These are phyloP conservation scores for Globisporangium cylindrosporum DNA, from an alignment of 352 stramenopile species.

Conservation along the genomic window DNA sequence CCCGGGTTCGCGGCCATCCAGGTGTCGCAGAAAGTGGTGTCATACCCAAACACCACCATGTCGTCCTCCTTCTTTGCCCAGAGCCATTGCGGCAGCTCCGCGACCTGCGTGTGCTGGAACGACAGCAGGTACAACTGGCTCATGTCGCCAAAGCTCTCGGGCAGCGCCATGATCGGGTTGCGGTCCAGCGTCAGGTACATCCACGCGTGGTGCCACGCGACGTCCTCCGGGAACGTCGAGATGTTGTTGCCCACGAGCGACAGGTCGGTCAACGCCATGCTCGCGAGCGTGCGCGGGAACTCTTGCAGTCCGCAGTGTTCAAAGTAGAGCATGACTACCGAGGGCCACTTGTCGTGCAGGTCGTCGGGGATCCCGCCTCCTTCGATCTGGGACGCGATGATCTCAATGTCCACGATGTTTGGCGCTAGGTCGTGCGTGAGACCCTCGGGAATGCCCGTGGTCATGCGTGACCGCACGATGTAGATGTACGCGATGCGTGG, in stretches of 20 bases:
- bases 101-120: constrained; percentile 7
- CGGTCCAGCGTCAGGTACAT: constrained; percentile 33
- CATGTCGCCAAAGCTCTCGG: constrained; percentile 2
- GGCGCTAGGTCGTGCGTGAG: constrained; percentile 22
- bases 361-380: constrained; percentile 13
- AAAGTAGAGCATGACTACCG: constrained; percentile 28
- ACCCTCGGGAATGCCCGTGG: constrained; percentile 16
- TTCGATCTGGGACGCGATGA: constrained; percentile 16
- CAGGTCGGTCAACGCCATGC: constrained; percentile 24
- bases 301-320: constrained; percentile 26
- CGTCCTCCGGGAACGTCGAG: constrained; percentile 16
- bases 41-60: not conserved
- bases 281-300: constrained; percentile 18
- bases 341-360: constrained; percentile 22
- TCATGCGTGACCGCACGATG: constrained; percentile 18
- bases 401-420: constrained; percentile 28
- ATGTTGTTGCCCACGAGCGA: constrained; percentile 35
- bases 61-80: not conserved
- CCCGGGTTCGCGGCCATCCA: not conserved
- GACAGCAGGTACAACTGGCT: not conserved
- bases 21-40: not conserved
- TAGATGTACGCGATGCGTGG: constrained; percentile 25
- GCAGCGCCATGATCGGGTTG: constrained; percentile 21
- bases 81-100: constrained; percentile 2
- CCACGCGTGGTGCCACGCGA: constrained; percentile 13